Percentiles rank a stretch among this genome's conserved stretches.
Conservation (phyloP, 805 yeast species). For the Candida golubevii region DNA sequence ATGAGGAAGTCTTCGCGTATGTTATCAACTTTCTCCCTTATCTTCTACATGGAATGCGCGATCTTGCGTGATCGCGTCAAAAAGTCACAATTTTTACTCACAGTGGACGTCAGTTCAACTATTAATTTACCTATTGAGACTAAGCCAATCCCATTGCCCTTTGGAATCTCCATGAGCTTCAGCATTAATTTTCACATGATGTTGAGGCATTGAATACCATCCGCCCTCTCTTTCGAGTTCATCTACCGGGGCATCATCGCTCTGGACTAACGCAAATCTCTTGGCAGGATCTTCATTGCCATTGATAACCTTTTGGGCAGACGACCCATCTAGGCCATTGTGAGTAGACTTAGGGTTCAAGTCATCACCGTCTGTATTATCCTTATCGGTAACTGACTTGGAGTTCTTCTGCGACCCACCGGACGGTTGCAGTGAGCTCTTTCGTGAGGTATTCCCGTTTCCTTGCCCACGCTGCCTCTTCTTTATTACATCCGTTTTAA, state of each 20-base stretch:
- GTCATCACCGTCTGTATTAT: conserved; percentile 44
- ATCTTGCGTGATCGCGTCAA: too few species aligned
- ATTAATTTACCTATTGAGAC: conserved; percentile 33
- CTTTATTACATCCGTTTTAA: conserved; percentile 89
- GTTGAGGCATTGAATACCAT: conserved; percentile 15
- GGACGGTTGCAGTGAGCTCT: conserved; percentile 3
- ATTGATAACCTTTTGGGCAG: not conserved
- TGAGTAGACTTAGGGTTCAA: conserved; percentile 42
- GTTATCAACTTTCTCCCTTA: too few species aligned
- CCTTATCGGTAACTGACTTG: not conserved
- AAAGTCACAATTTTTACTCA: too few species aligned
- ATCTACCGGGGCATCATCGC: conserved; percentile 8
- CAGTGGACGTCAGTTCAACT: too few species aligned
- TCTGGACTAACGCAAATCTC: not conserved
- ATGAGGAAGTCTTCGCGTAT: too few species aligned
- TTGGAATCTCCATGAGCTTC: conserved; percentile 12
- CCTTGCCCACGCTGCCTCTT: conserved; percentile 67
- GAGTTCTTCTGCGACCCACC: not conserved
- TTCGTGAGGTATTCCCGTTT: conserved; percentile 5
- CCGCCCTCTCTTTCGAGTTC: conserved; percentile 15
- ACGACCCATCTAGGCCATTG: conserved; percentile 2
- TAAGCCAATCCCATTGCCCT: conserved; percentile 45
- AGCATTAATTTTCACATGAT: conserved; percentile 11
- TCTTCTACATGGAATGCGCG: too few species aligned
- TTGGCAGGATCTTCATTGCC: too few species aligned